These are phyloP conservation scores for Chaetomium sp. DNA, from an alignment of 2,329 filamentous ascomycete genomes.

Conservation along the genomic window DNA sequence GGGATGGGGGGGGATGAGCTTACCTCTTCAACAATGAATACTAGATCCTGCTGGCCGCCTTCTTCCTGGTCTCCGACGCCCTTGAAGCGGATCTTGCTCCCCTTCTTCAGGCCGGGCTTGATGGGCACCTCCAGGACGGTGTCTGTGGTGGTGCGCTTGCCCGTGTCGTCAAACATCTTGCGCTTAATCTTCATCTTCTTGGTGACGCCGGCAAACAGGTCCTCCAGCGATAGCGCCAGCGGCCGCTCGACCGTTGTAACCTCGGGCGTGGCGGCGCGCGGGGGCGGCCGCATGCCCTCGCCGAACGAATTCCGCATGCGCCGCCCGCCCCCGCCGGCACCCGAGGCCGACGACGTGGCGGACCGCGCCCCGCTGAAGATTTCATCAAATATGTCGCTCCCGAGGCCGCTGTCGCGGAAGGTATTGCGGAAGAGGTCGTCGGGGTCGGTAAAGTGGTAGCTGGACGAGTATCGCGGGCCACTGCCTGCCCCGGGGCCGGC, in stretches of 20 bases:
- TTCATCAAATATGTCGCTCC: constrained; percentile 56
- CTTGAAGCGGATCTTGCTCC: constrained; percentile 97
- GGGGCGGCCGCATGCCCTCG: constrained; percentile 40
- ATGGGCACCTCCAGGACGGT: constrained; percentile 93
- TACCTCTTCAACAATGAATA: constrained; percentile 94
- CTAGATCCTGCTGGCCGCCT: constrained; percentile 90
- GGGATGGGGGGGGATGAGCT: constrained; percentile 41
- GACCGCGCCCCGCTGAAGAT: constrained; percentile 46
- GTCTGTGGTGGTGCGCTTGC: constrained; percentile 84
- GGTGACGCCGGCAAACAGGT: constrained; percentile 80
- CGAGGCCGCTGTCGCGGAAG: constrained; percentile 47
- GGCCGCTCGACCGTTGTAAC: constrained; percentile 88
- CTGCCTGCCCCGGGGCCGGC: constrained; percentile 47
- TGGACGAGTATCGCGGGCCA: constrained; percentile 44
- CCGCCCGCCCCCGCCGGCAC: constrained; percentile 46
- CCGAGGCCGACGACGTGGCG: constrained; percentile 45
- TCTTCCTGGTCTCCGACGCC: constrained; percentile 98
- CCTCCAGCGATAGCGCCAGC: constrained; percentile 79
- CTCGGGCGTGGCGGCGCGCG: constrained; percentile 69
- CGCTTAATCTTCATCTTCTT: constrained; percentile 99
- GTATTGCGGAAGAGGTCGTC: constrained; percentile 77
- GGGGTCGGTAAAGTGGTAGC: constrained; percentile 83
- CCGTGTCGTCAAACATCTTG: constrained; percentile 86
- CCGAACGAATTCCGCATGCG: constrained; percentile 44
- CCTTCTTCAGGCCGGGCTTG: constrained; percentile 92